Percentiles rank a stretch among this genome's conserved stretches.
phyloP scores from a whole-genome alignment of 768 basidiomycete genomes.

The Tricholoma furcatifolium region DNA sequence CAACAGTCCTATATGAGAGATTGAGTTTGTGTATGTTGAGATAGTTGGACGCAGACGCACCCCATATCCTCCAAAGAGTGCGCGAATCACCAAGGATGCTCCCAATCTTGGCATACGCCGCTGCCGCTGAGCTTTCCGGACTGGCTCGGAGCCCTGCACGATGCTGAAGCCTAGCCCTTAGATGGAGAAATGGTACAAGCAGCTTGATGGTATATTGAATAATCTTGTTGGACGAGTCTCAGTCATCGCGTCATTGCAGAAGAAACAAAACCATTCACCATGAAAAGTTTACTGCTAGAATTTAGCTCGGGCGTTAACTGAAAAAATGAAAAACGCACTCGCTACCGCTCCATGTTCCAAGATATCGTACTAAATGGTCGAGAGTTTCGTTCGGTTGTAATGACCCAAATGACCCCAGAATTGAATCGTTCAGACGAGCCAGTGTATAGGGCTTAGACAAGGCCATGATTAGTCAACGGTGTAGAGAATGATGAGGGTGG shows the following conservation, averaged over 20 bases:
- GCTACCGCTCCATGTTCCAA: constrained; percentile 84
- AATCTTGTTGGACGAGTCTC: constrained; percentile 41
- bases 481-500: not conserved
- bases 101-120: constrained; percentile 52
- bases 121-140: constrained; percentile 55
- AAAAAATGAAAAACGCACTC: constrained; percentile 51
- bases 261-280: constrained; percentile 40
- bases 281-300: constrained; percentile 67
- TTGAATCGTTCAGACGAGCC: constrained; percentile 55
- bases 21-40: not conserved
- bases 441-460: constrained; percentile 45
- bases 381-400: constrained; percentile 62
- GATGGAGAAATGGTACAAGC: constrained; percentile 59
- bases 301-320: constrained; percentile 3
- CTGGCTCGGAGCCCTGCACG: constrained; percentile 54
- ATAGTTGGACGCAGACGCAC: constrained; percentile 35
- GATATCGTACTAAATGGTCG: constrained; percentile 71
- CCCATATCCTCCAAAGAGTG: constrained; percentile 78
- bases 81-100: constrained; percentile 64
- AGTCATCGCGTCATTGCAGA: not conserved
- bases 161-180: constrained; percentile 70
- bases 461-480: constrained; percentile 42
- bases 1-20: constrained; percentile 54
- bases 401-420: constrained; percentile 61
- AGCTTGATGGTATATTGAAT: constrained; percentile 75